Percentiles rank a stretch among this genome's conserved stretches.
Conservation (phyloP, 306 rosid genomes). For the Prunus persica region Prunus_persica_NCBIv2 NC_034010.1:22288001-22288500, state of each 20-base stretch:
- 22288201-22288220: conserved; percentile 4
- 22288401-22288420: conserved; percentile 4
- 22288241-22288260: conserved; percentile 23
- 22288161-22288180: conserved; percentile 3
- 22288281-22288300: conserved; percentile 21
- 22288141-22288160: conserved; percentile 56
- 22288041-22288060: conserved; percentile 61
- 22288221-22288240: conserved; percentile 27
- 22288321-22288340: conserved; percentile 7
- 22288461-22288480: conserved; percentile 1
- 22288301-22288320: conserved; percentile 9
- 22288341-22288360: conserved; percentile 16
- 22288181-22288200: not conserved
- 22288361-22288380: conserved; percentile 11
- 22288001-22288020: conserved; percentile 73
- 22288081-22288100: conserved; percentile 64
- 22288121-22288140: conserved; percentile 60
- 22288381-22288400: not conserved
- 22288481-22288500: not conserved
- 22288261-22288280: conserved; percentile 27
- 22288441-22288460: conserved; percentile 2
- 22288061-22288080: conserved; percentile 62
- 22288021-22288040: conserved; percentile 67
- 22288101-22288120: conserved; percentile 71
- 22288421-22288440: conserved; percentile 6